Conservation (phyloP, 208 protist genomes). For the Balamuthia mandrillaris region DNA sequence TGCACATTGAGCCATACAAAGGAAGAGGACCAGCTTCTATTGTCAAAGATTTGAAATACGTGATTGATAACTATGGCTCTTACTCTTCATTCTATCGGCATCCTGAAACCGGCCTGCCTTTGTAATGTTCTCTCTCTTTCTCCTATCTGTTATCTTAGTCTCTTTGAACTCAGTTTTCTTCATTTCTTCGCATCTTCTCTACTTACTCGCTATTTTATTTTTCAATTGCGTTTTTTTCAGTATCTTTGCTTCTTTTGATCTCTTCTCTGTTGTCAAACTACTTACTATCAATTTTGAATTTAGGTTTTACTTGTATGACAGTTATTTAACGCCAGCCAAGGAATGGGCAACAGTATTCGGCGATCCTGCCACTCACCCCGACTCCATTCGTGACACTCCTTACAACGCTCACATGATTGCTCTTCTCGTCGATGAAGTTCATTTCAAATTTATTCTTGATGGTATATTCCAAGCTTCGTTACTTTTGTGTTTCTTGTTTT, state of each 20-base stretch:
- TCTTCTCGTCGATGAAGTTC: slow-evolving; percentile 23
- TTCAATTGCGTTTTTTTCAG: not conserved
- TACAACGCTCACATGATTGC: slow-evolving; percentile 53
- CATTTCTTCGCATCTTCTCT: no score
- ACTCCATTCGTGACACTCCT: slow-evolving; percentile 37
- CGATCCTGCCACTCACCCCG: not conserved
- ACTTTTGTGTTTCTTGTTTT: no score
- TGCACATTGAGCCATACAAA: not conserved
- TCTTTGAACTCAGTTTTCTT: no score
- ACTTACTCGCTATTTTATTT: no score
- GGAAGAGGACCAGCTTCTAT: no score
- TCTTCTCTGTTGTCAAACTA: not conserved
- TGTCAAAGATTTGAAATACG: no score
- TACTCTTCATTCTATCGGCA: slow-evolving; percentile 41
- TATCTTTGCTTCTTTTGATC: no score
- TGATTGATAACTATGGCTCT: slow-evolving; percentile 14
- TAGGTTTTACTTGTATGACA: slow-evolving; percentile 58
- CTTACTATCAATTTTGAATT: not conserved
- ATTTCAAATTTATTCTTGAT: not conserved
- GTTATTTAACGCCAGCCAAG: slow-evolving; percentile 46
- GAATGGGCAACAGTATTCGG: slow-evolving; percentile 47
- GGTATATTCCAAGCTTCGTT: not conserved
- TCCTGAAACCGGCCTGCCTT: not conserved
- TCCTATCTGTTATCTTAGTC: no score
- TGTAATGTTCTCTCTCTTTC: not conserved